Evolutionary conservation across 2,329 filamentous ascomycete species (phyloP), one percentile per base, ranked within the genome.

Genomic region (Sordariomycetes sp.): DNA sequence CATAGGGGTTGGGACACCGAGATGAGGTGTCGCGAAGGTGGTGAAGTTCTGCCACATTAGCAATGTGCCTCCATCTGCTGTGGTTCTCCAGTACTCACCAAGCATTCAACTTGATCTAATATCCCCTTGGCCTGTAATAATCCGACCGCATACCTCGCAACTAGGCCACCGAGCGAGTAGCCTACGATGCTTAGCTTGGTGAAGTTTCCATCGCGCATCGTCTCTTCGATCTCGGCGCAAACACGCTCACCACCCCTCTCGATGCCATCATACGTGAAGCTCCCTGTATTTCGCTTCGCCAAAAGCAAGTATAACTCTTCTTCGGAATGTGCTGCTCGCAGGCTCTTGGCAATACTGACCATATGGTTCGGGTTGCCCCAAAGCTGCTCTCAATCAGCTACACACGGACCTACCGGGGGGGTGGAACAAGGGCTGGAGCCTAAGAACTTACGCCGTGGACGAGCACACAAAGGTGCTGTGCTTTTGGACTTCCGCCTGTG

Each of bases 141-240:
- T 1, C 90, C 90, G 37, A 94, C 72, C 3, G 85, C 82, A 61
- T 94, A 96, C 39, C 90, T 73, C 8, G 86, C 79, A 5, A 96
- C 78, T 6, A 96, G 65, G 0, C 90, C 90, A 30, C 90, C 90
- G 2, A 95, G 68, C 0, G 86, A 94, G 56, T 96, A 95, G 25
- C 90, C 90, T 28, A 90, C 72, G 26, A 96, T 67, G 54, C 87
- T 94, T 42, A 96, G 66, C 59, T 87, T 93, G 31, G 63, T 79
- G 48, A 95, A 82, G 27, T 74, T 70, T 44, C 81, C 75, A 16
- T 86, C 88, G 36, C 69, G 66, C 36, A 82, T 52, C 46, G 79
- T 68, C 45, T 81, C 68, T 49, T 82, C 75, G 38, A 82, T 80
- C 59, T 82, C 78, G 40, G 68, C 59, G 44, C 75, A 79, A 7